A percentile compares a stretch with the other conserved stretches of the same genome.
These are phyloP conservation scores for Dioscorea zingiberensis DNA, from an alignment of 106 monocot species.

Conservation along the genomic window DNA sequence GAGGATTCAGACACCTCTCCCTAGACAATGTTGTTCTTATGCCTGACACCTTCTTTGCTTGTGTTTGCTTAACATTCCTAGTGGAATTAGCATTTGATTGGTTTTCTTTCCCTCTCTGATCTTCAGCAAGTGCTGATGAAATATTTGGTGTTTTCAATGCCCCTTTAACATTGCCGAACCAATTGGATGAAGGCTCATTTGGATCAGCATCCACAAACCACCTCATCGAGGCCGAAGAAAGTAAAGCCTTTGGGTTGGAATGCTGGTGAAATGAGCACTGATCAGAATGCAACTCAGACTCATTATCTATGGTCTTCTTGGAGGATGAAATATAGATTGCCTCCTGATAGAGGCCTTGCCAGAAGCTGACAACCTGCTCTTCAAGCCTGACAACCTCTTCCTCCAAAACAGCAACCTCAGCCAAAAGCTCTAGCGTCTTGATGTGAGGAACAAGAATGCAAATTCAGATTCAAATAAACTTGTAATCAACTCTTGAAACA, in stretches of 20 bases:
- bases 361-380: conserved; percentile 81
- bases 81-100: conserved; percentile 22
- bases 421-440: conserved; percentile 86
- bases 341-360: conserved; percentile 82
- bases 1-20: conserved; percentile 11
- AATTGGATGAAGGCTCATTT: conserved; percentile 17
- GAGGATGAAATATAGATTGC: conserved; percentile 61
- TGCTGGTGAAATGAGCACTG: conserved; percentile 5
- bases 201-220: conserved; percentile 5
- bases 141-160: conserved; percentile 21
- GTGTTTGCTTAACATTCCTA: conserved; percentile 33
- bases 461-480: conserved; percentile 7
- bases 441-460: conserved; percentile 6
- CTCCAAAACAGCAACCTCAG: conserved; percentile 91
- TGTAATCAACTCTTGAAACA: too few species aligned
- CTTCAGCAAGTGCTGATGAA: conserved; percentile 5
- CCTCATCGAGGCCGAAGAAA: conserved; percentile 2
- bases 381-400: conserved; percentile 95
- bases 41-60: conserved; percentile 26
- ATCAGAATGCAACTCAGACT: conserved; percentile 6
- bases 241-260: conserved; percentile 6
- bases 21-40: conserved; percentile 4
- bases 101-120: conserved; percentile 51
- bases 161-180: conserved; percentile 11
- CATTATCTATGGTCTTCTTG: conserved; percentile 32